These are phyloP conservation scores for Sarocladium brachiariae DNA, from an alignment of 2,329 filamentous ascomycete genomes.

Conservation along the genomic window DNA sequence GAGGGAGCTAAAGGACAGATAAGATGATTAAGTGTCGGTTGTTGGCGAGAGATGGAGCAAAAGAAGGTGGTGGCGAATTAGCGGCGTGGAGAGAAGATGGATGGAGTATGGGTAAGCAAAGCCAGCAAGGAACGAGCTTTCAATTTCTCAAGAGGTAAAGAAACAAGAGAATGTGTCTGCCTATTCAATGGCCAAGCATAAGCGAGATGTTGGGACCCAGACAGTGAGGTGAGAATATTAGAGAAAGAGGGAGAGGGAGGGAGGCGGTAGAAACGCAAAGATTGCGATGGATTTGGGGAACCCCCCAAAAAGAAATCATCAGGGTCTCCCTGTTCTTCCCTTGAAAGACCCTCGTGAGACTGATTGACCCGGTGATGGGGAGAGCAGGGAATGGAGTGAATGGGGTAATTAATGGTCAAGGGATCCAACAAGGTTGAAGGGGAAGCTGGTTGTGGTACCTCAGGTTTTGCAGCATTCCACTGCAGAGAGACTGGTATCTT, in stretches of 20 bases:
- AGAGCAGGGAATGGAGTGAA: background rate
- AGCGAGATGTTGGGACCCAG: too few species aligned
- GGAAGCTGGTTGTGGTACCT: background rate
- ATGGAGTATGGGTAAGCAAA: background rate
- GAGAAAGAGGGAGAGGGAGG: background rate
- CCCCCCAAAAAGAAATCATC: background rate
- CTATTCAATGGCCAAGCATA: too few species aligned
- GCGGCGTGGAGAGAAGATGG: slow-evolving; percentile 1
- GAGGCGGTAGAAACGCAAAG: slow-evolving; percentile 4
- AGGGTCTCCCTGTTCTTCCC: background rate
- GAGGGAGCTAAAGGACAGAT: slow-evolving; percentile 1
- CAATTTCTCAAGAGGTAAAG: too few species aligned
- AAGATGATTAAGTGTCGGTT: background rate
- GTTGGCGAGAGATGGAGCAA: background rate
- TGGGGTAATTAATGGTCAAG: background rate
- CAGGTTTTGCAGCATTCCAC: background rate
- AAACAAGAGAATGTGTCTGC: too few species aligned
- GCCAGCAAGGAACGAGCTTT: background rate
- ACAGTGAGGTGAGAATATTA: too few species aligned
- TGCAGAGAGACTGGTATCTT: too few species aligned
- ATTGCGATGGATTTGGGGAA: slow-evolving; percentile 2
- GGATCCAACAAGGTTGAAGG: background rate
- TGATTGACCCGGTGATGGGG: slow-evolving; percentile 9
- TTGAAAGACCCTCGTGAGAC: background rate
- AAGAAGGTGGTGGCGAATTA: slow-evolving; percentile 7